Base-by-base conservation (phyloP, 1,284 basidiomycete species). In the Cerioporus squamosus region DNA sequence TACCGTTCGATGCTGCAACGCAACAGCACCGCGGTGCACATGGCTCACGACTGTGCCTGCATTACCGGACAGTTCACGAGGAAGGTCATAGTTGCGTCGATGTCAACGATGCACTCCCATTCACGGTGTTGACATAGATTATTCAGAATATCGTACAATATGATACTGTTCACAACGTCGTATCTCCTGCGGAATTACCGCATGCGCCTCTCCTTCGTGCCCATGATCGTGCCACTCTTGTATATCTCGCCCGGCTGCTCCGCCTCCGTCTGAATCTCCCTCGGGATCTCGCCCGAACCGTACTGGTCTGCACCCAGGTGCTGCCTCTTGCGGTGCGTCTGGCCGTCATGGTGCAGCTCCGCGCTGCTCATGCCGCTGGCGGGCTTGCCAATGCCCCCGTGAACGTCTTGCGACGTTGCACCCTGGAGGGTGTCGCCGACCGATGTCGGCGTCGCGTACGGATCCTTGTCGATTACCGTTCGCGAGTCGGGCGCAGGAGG, bases 381-480 rank as follows among this genome's bases (percentile, higher is more conserved):
- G 17, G 75, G 75, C 55, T 70, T 66, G 3, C 75, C 75, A 33
- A 69, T 51, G 14, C 71, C 69, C 23, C 39, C 40, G 61, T 75
- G 59, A n/a, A 77, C 71, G 60, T 74, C 72, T 50, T 66, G 50
- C 15, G 74, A 75, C 31, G 74, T 76, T 39, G 73, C 71, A 46
- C 71, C 71, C 14, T 55, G 63, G 38, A 72, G 58, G 2, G 71
- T 71, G 60, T 71, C 71, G 7, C 45, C 64, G 3, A 60, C 71
- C 7, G 63, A 20, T 2, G 67, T 44, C 9, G 59, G 70, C 31
- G 61, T 48, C 15, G 64, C 70, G 44, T 51, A 71, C 23, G 71
- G 70, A 47, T 69, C 67, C 23, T 33, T 51, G 59, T 72, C 71
- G 46, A 72, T 55, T 29, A 72, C 68, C 44, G 70, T 71, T 38